Evolutionary conservation across 169 alveolate genomes (phyloP).

Genomic region (Eimeria acervulina): DNA sequence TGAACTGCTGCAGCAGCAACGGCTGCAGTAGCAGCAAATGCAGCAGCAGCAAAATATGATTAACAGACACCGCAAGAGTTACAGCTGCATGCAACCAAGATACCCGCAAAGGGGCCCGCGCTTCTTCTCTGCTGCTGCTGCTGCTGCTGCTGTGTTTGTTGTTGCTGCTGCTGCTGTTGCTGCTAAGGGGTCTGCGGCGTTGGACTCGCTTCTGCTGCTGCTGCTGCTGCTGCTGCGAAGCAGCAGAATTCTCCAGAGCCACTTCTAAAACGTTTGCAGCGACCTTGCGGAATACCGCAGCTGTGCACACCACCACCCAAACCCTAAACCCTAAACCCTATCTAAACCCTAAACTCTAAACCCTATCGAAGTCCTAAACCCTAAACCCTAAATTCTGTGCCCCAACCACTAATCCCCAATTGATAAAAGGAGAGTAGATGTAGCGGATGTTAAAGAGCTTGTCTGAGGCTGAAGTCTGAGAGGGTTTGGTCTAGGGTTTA

Average conservation of each 20-base stretch:
- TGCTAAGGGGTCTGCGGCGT: not conserved
- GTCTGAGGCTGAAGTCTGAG: not conserved
- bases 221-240: conserved; percentile 58
- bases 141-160: not conserved
- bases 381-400: too few relatives aligned
- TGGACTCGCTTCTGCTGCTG: conserved; percentile 47
- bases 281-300: not conserved
- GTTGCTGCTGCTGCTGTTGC: too few relatives aligned
- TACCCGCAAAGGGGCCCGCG: not conserved
- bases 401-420: too few relatives aligned
- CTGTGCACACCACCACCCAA: not conserved
- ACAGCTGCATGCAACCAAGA: conserved; percentile 52
- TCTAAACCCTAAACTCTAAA: conserved; percentile 11
- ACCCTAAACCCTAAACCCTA: conserved; percentile 48
- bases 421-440: too few relatives aligned
- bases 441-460: too few relatives aligned
- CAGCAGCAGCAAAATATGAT: conserved; percentile 33
- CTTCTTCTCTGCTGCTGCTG: conserved; percentile 30
- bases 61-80: conserved; percentile 18
- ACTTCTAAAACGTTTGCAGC: conserved; percentile 29
- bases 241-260: conserved; percentile 19
- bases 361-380: too few relatives aligned
- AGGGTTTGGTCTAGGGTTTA: too few relatives aligned
- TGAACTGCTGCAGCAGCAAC: too few relatives aligned
- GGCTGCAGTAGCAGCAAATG: not conserved